Percentiles rank a stretch among this genome's conserved stretches.
Evolutionary conservation across 2,329 filamentous ascomycete genomes (phyloP).

Genomic region (Ophiostoma sp.): DNA sequence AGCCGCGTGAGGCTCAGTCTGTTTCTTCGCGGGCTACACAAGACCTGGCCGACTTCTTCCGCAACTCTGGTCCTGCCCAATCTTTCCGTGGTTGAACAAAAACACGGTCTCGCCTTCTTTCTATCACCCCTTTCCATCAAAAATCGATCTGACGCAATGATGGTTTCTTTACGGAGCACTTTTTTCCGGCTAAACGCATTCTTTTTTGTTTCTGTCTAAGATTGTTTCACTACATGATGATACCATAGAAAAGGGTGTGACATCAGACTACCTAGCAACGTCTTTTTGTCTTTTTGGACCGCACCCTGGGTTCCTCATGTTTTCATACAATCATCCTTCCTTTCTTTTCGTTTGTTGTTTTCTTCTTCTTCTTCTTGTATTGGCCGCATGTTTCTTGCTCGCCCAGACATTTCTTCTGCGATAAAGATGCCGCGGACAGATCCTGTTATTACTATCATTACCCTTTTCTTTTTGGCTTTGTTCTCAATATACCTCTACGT

Average conservation of each 20-base stretch:
- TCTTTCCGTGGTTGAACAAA: constrained; percentile 13
- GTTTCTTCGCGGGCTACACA: constrained; percentile 46
- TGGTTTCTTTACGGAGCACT: neutral
- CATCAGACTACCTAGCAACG: neutral
- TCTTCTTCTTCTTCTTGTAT: neutral
- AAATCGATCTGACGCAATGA: neutral
- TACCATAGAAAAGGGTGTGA: constrained; percentile 13
- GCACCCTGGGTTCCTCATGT: neutral
- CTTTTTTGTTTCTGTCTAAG: constrained; percentile 12
- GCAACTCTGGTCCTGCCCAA: constrained; percentile 59
- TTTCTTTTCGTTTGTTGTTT: neutral
- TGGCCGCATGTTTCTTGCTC: neutral
- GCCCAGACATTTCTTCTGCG: neutral
- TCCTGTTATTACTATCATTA: neutral
- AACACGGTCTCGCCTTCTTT: neutral
- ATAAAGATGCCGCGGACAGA: neutral
- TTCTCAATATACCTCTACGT: constrained; percentile 12
- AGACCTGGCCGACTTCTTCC: constrained; percentile 68
- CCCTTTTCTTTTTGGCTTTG: constrained; percentile 1
- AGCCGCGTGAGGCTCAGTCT: constrained; percentile 49
- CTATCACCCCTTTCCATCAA: neutral
- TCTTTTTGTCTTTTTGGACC: neutral
- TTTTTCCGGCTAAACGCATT: neutral
- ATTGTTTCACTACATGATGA: constrained; percentile 12
- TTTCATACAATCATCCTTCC: neutral